Evolutionary conservation across 2,329 filamentous ascomycete genomes (phyloP), one percentile per base, ranked within the genome.

Genomic region (Fusarium liriodendri): DNA sequence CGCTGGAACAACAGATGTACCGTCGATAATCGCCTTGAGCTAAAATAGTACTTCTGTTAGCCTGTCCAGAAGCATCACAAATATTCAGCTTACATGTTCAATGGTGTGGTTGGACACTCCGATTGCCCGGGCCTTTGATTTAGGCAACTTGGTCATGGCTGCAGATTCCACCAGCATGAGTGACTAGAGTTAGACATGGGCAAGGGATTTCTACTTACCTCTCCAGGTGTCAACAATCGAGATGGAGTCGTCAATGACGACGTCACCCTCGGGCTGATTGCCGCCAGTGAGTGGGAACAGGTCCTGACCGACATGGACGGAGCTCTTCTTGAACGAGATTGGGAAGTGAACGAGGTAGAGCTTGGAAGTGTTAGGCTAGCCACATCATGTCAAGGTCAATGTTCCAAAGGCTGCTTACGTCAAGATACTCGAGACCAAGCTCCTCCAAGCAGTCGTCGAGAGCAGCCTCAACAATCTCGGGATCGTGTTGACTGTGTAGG

Each of bases 51-150:
- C 4, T 16, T 27, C 6, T 29, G 45, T 50, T 29, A 50, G 45
- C 25, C 25, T 13, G n/a, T 18, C 6, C 11, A 18, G 14, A 27
- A 27, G 22, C 6, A n/a, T 50, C 22, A 27, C 40, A 50, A n/a
- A 29, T n/a, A 20, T 25, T 57, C 20, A 32, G 37, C 60, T 55
- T 64, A 67, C 64, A 20, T 68, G 66, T 54, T 68, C 79, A 57
- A 93, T 89, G 0, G 93, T 94, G 80, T 93, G 95, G 85, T 96
- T 96, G 77, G 91, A 94, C 33, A 96, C 91, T 59, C 94, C 94
- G 75, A 96, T 94, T 58, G 91, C 89, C 72, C 85, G 87, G 64
- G 91, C 90, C 78, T 90, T 90, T 74, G 66, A 68, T 42, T 55
- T 60, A 42, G 66, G 66, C 6, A 68, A 29, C 14, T 68, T 37